Base-by-base conservation (phyloP, 257 asterid species). In the Paulownia fortunei region DNA sequence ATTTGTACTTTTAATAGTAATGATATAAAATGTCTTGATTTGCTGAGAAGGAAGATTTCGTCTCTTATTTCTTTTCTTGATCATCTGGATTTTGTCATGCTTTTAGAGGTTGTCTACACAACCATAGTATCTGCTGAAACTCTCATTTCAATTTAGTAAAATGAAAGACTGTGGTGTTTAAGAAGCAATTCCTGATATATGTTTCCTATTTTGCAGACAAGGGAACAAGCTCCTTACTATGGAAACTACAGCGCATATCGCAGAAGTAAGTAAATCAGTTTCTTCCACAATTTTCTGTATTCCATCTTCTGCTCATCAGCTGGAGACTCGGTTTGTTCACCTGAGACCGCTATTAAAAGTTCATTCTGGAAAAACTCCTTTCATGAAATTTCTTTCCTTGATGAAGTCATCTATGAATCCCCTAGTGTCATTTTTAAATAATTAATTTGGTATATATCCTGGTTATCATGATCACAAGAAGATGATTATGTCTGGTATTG, bases 221-320 rank as follows among this genome's bases (percentile, higher is more conserved):
- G 70, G 60, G 85, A 79, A 58, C 82, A 23, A 30, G 59, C 80
- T 56, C 80, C 71, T 74, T 80, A 51, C 79, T 62, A 69, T 71
- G 86, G 81, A 61, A 68, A 41, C 66, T 44, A 39, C 75, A 78
- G 37, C 32, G 2, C 52, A 37, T 85, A 81, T 59, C 85, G 47
- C 19, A 79, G 83, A 88, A 74, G 90, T 84, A 82, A 66, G 79
- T 73, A 12, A 61, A 44, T 71, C 19, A 7, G 12, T 23, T n/a
- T 7, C n/a, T 34, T 71, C 49, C 32, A 51, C 6, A 19, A 36
- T 34, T 32, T 47, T 13, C 19, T 2, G 24, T 26, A 6, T 52
- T 42, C n/a, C 27, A 23, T 65, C 37, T 37, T 62, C 41, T 7
- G 69, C 30, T 72, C 54, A 51, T 37, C 37, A 21, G 67, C 32